Percentiles rank a stretch among this genome's conserved stretches.
Evolutionary conservation across 164 flowering plant genomes (phyloP).

Genomic region (Paratinospora sagittata): DNA sequence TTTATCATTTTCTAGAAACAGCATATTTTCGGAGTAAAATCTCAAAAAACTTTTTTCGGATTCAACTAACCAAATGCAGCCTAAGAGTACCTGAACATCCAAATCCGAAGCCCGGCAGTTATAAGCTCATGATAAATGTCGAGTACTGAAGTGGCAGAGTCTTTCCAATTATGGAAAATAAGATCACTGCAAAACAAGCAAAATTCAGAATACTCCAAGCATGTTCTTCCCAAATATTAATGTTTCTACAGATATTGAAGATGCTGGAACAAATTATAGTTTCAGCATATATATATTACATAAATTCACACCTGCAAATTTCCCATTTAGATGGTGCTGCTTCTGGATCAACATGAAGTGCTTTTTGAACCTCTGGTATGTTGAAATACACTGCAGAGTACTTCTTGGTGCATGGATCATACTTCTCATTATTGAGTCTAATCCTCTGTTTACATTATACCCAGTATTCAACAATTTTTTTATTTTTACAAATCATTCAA

Average conservation of each 20-base stretch:
- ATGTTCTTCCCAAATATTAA: neutral
- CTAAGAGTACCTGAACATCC: slow-evolving; percentile 75
- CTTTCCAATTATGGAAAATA: slow-evolving; percentile 57
- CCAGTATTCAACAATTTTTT: too few species aligned
- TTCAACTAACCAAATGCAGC: too few species aligned
- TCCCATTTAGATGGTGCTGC: slow-evolving; percentile 63
- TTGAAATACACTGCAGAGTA: slow-evolving; percentile 78
- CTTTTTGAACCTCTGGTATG: slow-evolving; percentile 75
- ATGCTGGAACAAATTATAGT: neutral
- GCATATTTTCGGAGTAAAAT: too few species aligned
- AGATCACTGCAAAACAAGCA: slow-evolving; percentile 39
- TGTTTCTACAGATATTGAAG: neutral
- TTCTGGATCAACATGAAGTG: slow-evolving; percentile 67
- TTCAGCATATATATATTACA: neutral
- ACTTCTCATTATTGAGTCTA: slow-evolving; percentile 31
- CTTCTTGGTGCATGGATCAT: slow-evolving; percentile 89
- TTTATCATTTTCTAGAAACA: too few species aligned
- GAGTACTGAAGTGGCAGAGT: slow-evolving; percentile 63
- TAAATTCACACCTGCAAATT: slow-evolving; percentile 59
- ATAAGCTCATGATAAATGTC: slow-evolving; percentile 69
- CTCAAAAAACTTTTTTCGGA: too few species aligned
- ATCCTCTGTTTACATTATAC: neutral
- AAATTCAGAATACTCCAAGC: neutral
- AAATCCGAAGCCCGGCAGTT: slow-evolving; percentile 64
- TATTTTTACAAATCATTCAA: too few species aligned